Evolutionary conservation across 2,329 filamentous ascomycete genomes (phyloP).

Genomic region (Penicillium sp.): DNA sequence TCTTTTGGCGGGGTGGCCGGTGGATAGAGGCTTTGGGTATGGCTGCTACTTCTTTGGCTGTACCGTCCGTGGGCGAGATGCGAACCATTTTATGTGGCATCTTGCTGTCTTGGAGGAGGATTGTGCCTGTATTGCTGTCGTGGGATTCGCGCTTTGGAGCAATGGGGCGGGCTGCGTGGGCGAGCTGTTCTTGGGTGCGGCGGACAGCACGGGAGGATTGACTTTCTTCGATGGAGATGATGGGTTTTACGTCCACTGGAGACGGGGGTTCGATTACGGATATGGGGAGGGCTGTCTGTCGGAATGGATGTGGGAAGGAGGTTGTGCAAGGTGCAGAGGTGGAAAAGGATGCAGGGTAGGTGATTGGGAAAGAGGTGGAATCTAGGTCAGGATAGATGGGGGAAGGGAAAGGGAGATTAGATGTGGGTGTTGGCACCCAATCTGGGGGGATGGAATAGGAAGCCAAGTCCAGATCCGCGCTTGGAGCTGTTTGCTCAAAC

Average conservation of each 20-base stretch:
- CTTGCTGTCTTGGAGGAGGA: conserved; percentile 26
- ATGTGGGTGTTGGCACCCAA: conserved; percentile 22
- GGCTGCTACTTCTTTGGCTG: conserved; percentile 55
- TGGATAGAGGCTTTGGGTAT: conserved; percentile 58
- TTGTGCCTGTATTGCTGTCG: conserved; percentile 17
- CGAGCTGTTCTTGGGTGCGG: conserved; percentile 51
- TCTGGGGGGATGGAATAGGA: conserved; percentile 23
- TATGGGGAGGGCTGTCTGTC: conserved; percentile 33
- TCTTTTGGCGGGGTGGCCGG: conserved; percentile 69
- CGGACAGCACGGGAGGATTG: conserved; percentile 46
- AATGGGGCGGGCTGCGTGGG: conserved; percentile 50
- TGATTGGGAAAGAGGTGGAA: conserved; percentile 28
- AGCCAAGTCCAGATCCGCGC: conserved; percentile 16
- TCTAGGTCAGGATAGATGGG: conserved; percentile 31
- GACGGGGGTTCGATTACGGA: conserved; percentile 19
- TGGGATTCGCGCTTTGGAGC: conserved; percentile 47
- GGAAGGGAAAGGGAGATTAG: conserved; percentile 15
- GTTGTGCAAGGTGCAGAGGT: conserved; percentile 38
- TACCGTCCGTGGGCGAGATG: conserved; percentile 54
- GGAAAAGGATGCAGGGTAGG: conserved; percentile 35
- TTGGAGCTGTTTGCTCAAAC: conserved; percentile 42
- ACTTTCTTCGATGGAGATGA: conserved; percentile 49
- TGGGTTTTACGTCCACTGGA: conserved; percentile 51
- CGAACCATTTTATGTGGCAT: conserved; percentile 52
- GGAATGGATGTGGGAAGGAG: conserved; percentile 27